Evolutionary conservation across 257 asterid species (phyloP).

Genomic region (Capsicum baccatum): DNA sequence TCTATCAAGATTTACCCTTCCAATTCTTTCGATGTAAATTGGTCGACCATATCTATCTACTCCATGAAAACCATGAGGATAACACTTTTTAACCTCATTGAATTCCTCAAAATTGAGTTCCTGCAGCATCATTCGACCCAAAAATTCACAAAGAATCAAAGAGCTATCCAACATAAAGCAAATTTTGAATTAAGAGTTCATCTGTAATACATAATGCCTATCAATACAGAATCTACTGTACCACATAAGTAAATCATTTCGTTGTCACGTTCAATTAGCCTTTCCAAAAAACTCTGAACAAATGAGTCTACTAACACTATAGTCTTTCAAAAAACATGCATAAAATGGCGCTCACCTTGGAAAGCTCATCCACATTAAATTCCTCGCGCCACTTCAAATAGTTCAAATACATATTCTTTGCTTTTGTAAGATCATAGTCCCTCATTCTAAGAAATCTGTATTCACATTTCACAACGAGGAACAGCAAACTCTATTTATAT

Average conservation of each 20-base stretch:
- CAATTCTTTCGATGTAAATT: constrained; percentile 72
- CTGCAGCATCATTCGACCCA: constrained; percentile 43
- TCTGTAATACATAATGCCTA: not conserved
- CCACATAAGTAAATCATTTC: not conserved
- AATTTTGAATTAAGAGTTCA: too few relatives aligned
- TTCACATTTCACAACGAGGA: constrained; percentile 19
- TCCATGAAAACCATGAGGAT: constrained; percentile 87
- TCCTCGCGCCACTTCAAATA: constrained; percentile 77
- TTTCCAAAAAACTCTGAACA: not conserved
- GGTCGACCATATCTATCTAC: constrained; percentile 81
- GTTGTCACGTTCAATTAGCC: not conserved
- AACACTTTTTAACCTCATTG: constrained; percentile 57
- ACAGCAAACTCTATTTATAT: not conserved
- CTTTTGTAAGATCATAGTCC: constrained; percentile 59
- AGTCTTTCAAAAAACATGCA: not conserved
- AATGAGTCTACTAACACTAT: not conserved
- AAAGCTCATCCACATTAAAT: constrained; percentile 56
- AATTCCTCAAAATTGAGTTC: constrained; percentile 64
- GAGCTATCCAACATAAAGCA: too few relatives aligned
- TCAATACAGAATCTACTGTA: not conserved
- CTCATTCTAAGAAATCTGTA: constrained; percentile 79
- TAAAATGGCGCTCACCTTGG: constrained; percentile 43
- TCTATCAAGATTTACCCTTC: constrained; percentile 55
- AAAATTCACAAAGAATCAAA: not conserved
- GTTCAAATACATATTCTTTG: constrained; percentile 60